Percentiles rank a stretch among this genome's conserved stretches.
Evolutionary conservation across 108 stramenopile genomes (phyloP).

Genomic region (Fragilaria crotonensis): DNA sequence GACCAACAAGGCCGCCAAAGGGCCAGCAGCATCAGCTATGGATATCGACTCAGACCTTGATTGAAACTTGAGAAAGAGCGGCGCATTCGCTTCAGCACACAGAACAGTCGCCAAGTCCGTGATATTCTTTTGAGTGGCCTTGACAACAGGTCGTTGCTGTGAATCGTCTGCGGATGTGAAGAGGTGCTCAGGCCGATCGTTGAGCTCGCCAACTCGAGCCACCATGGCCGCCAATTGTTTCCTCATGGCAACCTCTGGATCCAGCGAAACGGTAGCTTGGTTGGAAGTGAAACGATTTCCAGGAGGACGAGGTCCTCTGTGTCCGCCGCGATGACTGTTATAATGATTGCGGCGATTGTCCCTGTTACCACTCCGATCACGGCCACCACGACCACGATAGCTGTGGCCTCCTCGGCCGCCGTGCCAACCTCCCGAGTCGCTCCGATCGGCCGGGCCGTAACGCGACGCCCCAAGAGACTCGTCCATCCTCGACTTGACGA

Average conservation of each 20-base stretch:
- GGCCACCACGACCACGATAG: slow-evolving; percentile 14
- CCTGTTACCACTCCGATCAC: slow-evolving; percentile 13
- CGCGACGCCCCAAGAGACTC: slow-evolving; percentile 7
- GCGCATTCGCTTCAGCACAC: slow-evolving; percentile 40
- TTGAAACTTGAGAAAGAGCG: slow-evolving; percentile 42
- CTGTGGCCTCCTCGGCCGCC: slow-evolving; percentile 23
- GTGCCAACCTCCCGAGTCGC: slow-evolving; percentile 17
- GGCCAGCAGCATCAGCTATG: slow-evolving; percentile 14
- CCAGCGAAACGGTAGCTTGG: slow-evolving; percentile 23
- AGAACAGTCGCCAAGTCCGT: slow-evolving; percentile 46
- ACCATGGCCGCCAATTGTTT: slow-evolving; percentile 62
- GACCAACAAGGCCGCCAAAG: slow-evolving; percentile 37
- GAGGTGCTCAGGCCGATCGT: slow-evolving; percentile 15
- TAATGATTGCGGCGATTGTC: not conserved
- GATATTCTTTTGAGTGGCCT: slow-evolving; percentile 46
- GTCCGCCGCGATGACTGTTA: slow-evolving; percentile 29
- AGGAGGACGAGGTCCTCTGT: slow-evolving; percentile 26
- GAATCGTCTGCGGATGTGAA: slow-evolving; percentile 2
- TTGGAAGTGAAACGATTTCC: slow-evolving; percentile 54
- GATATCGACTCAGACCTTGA: slow-evolving; percentile 5
- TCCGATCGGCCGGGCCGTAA: not conserved
- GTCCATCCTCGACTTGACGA: slow-evolving; percentile 11
- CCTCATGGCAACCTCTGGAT: slow-evolving; percentile 47
- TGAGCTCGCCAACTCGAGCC: slow-evolving; percentile 45
- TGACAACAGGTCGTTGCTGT: slow-evolving; percentile 16